Evolutionary conservation across 257 asterid genomes (phyloP).

Genomic region (Eucommia ulmoides): DNA sequence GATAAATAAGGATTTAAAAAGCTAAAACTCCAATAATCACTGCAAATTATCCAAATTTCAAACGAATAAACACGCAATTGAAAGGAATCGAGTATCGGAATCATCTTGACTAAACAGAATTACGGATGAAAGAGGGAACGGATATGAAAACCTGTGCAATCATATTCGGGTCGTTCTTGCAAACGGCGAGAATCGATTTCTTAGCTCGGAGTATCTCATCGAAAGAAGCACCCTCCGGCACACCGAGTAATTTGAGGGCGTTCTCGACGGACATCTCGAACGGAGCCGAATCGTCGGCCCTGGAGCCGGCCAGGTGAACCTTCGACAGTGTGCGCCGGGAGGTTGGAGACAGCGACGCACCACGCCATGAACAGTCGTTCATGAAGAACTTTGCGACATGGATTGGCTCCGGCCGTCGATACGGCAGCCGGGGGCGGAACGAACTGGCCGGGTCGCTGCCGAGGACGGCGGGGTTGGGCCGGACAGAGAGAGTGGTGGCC

Average conservation of each 20-base stretch:
- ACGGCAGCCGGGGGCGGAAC: slow-evolving; percentile 12
- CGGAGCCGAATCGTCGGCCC: slow-evolving; percentile 93
- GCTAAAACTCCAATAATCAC: too few relatives aligned
- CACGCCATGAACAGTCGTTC: slow-evolving; percentile 25
- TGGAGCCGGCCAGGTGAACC: slow-evolving; percentile 58
- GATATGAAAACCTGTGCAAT: slow-evolving; percentile 49
- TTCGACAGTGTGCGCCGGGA: slow-evolving; percentile 36
- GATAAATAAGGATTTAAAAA: too few relatives aligned
- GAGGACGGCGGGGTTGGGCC: slow-evolving; percentile 50
- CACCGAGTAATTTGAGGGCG: slow-evolving; percentile 81
- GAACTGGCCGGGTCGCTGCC: slow-evolving; percentile 29
- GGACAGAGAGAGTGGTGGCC: slow-evolving; percentile 75
- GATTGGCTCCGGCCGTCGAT: slow-evolving; percentile 11
- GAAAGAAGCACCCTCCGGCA: slow-evolving; percentile 82
- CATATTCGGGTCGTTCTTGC: slow-evolving; percentile 65
- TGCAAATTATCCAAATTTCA: too few relatives aligned
- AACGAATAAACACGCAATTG: too few relatives aligned
- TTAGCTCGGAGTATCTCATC: slow-evolving; percentile 94
- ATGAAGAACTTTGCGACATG: slow-evolving; percentile 13
- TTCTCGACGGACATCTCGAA: slow-evolving; percentile 95
- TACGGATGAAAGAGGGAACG: not conserved
- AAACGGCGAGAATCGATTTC: slow-evolving; percentile 52
- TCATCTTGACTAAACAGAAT: too few relatives aligned
- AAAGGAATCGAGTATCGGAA: too few relatives aligned
- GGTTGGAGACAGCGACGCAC: slow-evolving; percentile 8